A percentile compares a stretch with the other conserved stretches of the same genome.
Evolutionary conservation across 2,329 filamentous ascomycete genomes (phyloP).

Genomic region (Arthrobotrys sphaeroides): DNA sequence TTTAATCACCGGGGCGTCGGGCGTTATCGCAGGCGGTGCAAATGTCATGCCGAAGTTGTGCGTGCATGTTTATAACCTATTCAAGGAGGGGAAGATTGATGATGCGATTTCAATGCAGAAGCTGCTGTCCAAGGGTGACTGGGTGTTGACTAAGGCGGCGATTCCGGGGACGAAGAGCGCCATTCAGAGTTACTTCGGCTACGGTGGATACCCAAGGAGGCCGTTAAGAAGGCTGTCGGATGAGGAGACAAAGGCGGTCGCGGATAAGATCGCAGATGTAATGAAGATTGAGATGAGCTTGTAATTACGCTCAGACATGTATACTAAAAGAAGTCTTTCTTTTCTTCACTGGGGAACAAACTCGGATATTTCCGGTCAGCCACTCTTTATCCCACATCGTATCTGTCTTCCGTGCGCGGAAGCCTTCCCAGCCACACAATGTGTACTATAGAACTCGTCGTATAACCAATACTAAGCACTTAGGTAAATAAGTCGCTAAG

Average conservation of each 20-base stretch:
- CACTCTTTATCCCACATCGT: neutral
- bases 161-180: slow-evolving; percentile 75
- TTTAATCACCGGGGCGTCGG: slow-evolving; percentile 74
- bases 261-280: slow-evolving; percentile 63
- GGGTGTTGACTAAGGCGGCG: slow-evolving; percentile 74
- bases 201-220: slow-evolving; percentile 71
- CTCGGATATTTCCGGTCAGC: no score
- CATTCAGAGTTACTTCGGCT: slow-evolving; percentile 71
- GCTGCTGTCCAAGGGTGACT: slow-evolving; percentile 73
- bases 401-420: neutral
- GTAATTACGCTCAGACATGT: slow-evolving; percentile 3
- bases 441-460: slow-evolving; percentile 4
- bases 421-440: neutral
- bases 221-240: slow-evolving; percentile 67
- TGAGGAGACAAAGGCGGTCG: slow-evolving; percentile 62
- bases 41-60: slow-evolving; percentile 76
- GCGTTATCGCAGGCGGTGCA: slow-evolving; percentile 75
- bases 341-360: neutral
- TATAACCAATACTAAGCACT: neutral
- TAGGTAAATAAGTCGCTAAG: neutral
- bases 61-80: slow-evolving; percentile 70
- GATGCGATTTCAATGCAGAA: slow-evolving; percentile 74
- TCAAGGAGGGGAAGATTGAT: slow-evolving; percentile 68
- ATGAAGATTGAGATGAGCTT: slow-evolving; percentile 57
- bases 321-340: neutral